These are phyloP conservation scores for Centrapalus pauciflorus DNA, from an alignment of 129 eudicot species.

Conservation along the genomic window DNA sequence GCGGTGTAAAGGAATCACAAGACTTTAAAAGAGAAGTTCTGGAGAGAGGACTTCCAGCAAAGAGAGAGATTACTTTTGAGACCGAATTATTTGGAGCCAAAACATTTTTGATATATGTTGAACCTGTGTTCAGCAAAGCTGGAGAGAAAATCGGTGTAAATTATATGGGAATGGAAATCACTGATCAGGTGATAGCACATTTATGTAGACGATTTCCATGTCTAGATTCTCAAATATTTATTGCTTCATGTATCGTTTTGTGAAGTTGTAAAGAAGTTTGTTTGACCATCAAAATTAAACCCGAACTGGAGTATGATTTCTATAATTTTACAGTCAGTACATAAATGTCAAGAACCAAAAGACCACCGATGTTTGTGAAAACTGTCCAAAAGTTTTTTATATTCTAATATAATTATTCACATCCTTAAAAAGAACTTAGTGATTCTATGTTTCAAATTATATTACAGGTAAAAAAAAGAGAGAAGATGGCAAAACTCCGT, in stretches of 20 bases:
- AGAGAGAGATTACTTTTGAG: slow-evolving; percentile 89
- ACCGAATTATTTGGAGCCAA: slow-evolving; percentile 80
- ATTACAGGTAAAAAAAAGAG: slow-evolving; percentile 73
- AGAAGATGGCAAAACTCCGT: slow-evolving; percentile 82
- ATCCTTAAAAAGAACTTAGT: background rate
- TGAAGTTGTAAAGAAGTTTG: background rate
- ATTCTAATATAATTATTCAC: background rate
- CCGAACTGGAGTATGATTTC: no score
- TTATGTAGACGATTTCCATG: background rate
- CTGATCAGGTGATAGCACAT: slow-evolving; percentile 74
- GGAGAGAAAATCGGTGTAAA: slow-evolving; percentile 89
- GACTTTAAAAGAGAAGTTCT: slow-evolving; percentile 92
- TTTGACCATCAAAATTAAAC: background rate
- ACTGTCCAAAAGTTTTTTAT: background rate
- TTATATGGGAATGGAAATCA: slow-evolving; percentile 96
- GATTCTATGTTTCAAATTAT: background rate
- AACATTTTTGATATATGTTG: slow-evolving; percentile 83
- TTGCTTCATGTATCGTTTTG: background rate
- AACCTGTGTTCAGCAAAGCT: slow-evolving; percentile 82
- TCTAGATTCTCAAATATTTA: no score
- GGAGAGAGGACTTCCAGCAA: slow-evolving; percentile 77
- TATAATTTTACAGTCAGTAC: background rate
- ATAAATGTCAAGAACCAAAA: background rate
- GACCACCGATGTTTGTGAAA: background rate
- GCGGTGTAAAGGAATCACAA: slow-evolving; percentile 91